Conservation (phyloP, 208 protist species). For the Leishmania arabica region DNA sequence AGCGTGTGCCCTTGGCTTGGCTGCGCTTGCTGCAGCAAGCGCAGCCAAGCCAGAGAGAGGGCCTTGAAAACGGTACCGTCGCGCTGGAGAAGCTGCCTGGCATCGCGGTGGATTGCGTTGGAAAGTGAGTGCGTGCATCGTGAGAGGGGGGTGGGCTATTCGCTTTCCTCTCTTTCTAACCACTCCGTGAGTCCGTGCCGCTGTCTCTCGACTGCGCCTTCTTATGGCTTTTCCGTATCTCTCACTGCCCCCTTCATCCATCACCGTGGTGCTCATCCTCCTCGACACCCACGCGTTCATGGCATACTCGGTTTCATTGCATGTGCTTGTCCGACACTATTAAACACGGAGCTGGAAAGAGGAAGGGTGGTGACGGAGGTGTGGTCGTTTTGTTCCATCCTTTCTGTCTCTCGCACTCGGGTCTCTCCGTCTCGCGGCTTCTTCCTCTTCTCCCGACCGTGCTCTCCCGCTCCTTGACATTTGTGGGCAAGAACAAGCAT, state of each 20-base stretch:
- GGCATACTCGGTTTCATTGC: not conserved
- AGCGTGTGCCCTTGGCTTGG: not conserved
- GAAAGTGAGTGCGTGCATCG: not conserved
- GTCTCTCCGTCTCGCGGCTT: slow-evolving; percentile 1
- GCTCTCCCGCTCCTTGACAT: not conserved
- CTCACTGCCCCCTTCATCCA: not conserved
- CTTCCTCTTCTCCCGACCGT: not conserved
- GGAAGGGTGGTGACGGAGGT: not conserved
- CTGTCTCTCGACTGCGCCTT: not conserved
- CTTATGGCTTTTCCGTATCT: not conserved
- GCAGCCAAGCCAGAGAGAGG: not conserved
- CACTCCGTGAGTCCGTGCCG: not conserved
- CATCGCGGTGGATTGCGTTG: not conserved
- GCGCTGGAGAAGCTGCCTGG: not conserved
- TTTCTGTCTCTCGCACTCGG: not conserved
- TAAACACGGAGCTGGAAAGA: not conserved
- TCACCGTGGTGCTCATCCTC: not conserved
- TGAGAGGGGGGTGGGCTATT: not conserved
- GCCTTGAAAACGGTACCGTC: not conserved
- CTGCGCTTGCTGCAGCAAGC: not conserved
- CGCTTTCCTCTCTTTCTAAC: not conserved
- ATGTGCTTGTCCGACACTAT: not conserved
- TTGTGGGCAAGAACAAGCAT: slow-evolving; percentile 6
- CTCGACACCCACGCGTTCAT: not conserved
- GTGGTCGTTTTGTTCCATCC: not conserved